Percentiles rank a stretch among this genome's conserved stretches.
Evolutionary conservation across 495 filamentous ascomycete species (phyloP).

Genomic region (Aspergillus nanangensis): DNA sequence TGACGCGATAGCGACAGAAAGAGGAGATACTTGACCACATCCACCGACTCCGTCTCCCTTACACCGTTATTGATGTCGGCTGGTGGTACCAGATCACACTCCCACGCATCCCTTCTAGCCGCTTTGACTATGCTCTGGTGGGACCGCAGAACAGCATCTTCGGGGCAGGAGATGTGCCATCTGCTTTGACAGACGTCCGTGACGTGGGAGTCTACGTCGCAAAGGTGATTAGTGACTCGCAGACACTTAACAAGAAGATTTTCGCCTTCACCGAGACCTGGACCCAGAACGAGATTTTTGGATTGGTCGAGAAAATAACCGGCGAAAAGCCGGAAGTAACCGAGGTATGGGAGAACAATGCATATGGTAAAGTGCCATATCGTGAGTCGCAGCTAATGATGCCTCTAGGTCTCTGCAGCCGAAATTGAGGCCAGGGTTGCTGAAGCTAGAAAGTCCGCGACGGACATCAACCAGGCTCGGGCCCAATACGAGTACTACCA

Average conservation of each 20-base stretch:
- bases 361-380: too few species aligned
- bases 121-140: slow-evolving; percentile 20
- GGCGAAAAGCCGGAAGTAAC: slow-evolving; percentile 30
- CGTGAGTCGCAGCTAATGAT: too few species aligned
- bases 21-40: slow-evolving; percentile 28
- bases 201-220: slow-evolving; percentile 41
- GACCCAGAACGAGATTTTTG: slow-evolving; percentile 26
- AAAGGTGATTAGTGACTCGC: slow-evolving; percentile 31
- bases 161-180: slow-evolving; percentile 23
- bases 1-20: slow-evolving; percentile 20
- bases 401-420: too few species aligned
- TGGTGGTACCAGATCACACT: slow-evolving; percentile 36
- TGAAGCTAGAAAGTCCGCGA: too few species aligned
- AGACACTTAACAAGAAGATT: slow-evolving; percentile 40
- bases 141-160: slow-evolving; percentile 14
- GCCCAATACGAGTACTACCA: slow-evolving; percentile 26
- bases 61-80: slow-evolving; percentile 43
- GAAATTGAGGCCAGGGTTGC: too few species aligned
- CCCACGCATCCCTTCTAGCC: slow-evolving; percentile 29
- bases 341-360: slow-evolving; percentile 26
- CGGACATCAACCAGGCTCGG: too few species aligned
- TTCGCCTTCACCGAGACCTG: slow-evolving; percentile 28
- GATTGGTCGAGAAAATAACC: slow-evolving; percentile 24
- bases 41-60: slow-evolving; percentile 27
- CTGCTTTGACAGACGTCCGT: slow-evolving; percentile 26